phyloP scores from a whole-genome alignment of 106 monocot species.

The Dioscorea dumetorum region DNA sequence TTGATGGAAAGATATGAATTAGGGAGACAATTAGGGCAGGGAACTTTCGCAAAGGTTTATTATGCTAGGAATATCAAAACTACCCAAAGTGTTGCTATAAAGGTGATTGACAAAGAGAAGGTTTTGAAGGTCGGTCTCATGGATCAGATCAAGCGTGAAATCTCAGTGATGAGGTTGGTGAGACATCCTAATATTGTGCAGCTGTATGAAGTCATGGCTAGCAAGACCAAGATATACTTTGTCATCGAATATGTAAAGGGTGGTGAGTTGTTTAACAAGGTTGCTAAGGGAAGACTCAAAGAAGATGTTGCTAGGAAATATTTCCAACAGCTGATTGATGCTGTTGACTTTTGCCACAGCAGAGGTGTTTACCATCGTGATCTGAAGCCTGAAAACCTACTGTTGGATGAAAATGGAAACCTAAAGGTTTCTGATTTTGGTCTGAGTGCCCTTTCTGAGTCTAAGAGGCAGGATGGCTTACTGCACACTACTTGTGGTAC shows the following conservation, averaged over 20 bases:
- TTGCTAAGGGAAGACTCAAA: conserved; percentile 49
- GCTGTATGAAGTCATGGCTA: conserved; percentile 39
- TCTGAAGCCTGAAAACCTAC: conserved; percentile 55
- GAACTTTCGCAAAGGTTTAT: conserved; percentile 65
- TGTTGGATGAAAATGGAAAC: conserved; percentile 49
- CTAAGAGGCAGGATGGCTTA: conserved; percentile 51
- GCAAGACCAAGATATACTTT: conserved; percentile 35
- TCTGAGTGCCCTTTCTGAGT: conserved; percentile 52
- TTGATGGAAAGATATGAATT: conserved; percentile 53
- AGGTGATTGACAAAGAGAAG: conserved; percentile 64
- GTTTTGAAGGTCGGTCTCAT: conserved; percentile 28
- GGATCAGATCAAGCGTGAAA: conserved; percentile 39
- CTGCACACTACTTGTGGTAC: conserved; percentile 68
- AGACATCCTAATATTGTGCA: conserved; percentile 31
- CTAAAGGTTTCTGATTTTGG: conserved; percentile 69
- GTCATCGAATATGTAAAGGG: conserved; percentile 54
- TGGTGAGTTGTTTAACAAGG: conserved; percentile 53
- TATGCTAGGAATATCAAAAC: conserved; percentile 42
- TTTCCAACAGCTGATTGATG: conserved; percentile 56
- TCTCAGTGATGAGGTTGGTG: conserved; percentile 33
- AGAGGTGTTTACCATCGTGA: conserved; percentile 61
- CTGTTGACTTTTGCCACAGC: conserved; percentile 58
- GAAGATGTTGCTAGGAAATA: conserved; percentile 49
- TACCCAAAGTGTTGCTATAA: conserved; percentile 44
- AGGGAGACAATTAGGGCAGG: conserved; percentile 59